These are phyloP conservation scores for Aspergillus sp. DNA, from an alignment of 2,329 filamentous ascomycete species.

Conservation along the genomic window DNA sequence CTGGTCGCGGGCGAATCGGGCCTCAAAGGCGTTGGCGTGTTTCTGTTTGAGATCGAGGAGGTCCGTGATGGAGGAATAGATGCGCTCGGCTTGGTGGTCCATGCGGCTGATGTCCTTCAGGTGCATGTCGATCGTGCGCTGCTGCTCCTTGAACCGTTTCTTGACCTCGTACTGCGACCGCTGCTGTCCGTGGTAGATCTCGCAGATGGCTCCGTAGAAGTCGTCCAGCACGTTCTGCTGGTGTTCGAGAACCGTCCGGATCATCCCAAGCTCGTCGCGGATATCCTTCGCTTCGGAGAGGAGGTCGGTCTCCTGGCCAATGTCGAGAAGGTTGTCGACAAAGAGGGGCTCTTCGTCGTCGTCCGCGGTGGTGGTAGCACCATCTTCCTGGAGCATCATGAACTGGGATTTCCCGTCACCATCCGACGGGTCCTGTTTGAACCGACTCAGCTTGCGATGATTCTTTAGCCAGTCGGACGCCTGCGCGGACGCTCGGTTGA, in stretches of 20 bases:
- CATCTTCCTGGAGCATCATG: too few relatives aligned
- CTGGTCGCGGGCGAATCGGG: conserved; percentile 57
- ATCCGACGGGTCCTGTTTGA: background rate
- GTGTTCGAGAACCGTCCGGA: conserved; percentile 44
- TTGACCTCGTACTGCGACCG: conserved; percentile 49
- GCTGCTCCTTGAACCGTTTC: conserved; percentile 56
- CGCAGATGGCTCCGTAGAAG: conserved; percentile 36
- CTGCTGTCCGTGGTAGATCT: conserved; percentile 34
- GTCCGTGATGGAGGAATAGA: conserved; percentile 61
- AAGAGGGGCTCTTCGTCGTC: conserved; percentile 48
- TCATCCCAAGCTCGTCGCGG: conserved; percentile 65
- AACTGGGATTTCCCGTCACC: too few relatives aligned
- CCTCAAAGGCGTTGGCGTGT: conserved; percentile 66
- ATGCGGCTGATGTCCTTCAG: conserved; percentile 62
- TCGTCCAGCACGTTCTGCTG: conserved; percentile 36
- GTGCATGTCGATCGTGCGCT: conserved; percentile 57
- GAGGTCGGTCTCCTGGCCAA: conserved; percentile 60
- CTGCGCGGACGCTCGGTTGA: conserved; percentile 58
- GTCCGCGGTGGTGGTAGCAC: conserved; percentile 3
- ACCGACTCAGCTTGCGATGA: conserved; percentile 45
- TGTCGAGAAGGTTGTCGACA: conserved; percentile 48
- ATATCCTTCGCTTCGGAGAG: conserved; percentile 67
- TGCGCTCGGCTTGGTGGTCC: conserved; percentile 61
- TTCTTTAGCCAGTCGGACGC: conserved; percentile 56
- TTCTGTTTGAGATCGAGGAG: conserved; percentile 68